Conservation (phyloP, 2,329 filamentous ascomycete genomes). For the Botryotinia globosa region DNA sequence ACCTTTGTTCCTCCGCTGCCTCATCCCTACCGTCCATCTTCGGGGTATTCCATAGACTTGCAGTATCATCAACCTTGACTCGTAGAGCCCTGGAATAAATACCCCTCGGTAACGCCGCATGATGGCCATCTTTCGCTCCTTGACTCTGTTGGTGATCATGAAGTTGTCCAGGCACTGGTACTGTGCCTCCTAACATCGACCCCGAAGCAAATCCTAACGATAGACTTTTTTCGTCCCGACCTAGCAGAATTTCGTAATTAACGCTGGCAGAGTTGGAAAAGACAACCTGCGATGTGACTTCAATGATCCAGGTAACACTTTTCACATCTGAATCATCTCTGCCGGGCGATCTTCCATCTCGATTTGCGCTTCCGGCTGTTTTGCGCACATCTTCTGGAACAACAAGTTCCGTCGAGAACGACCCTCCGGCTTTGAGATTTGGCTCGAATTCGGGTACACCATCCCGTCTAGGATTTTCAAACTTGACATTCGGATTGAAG, state of each 20-base stretch:
- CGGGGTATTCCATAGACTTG: slow-evolving; percentile 89
- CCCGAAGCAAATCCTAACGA: slow-evolving; percentile 52
- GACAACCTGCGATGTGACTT: slow-evolving; percentile 87
- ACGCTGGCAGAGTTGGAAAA: slow-evolving; percentile 89
- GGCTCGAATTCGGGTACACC: slow-evolving; percentile 91
- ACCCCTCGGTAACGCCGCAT: slow-evolving; percentile 65
- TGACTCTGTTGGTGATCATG: slow-evolving; percentile 70
- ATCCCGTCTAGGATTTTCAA: slow-evolving; percentile 65
- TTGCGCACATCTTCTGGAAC: slow-evolving; percentile 77
- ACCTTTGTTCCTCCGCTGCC: slow-evolving; percentile 27
- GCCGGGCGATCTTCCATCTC: slow-evolving; percentile 42
- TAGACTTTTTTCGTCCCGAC: slow-evolving; percentile 80
- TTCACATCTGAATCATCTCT: slow-evolving; percentile 45
- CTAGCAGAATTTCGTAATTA: slow-evolving; percentile 81
- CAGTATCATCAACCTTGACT: slow-evolving; percentile 82
- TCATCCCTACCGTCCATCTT: slow-evolving; percentile 65
- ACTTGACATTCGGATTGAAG: slow-evolving; percentile 80
- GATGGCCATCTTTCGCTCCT: slow-evolving; percentile 54
- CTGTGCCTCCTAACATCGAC: slow-evolving; percentile 43
- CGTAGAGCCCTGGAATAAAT: slow-evolving; percentile 80
- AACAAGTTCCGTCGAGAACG: slow-evolving; percentile 75
- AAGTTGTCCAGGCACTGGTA: slow-evolving; percentile 61
- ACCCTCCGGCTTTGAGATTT: slow-evolving; percentile 89
- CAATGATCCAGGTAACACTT: slow-evolving; percentile 81
- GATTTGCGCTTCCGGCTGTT: slow-evolving; percentile 51